Conservation (phyloP, 305 asterid genomes). For the Rubia balearica region DNA sequence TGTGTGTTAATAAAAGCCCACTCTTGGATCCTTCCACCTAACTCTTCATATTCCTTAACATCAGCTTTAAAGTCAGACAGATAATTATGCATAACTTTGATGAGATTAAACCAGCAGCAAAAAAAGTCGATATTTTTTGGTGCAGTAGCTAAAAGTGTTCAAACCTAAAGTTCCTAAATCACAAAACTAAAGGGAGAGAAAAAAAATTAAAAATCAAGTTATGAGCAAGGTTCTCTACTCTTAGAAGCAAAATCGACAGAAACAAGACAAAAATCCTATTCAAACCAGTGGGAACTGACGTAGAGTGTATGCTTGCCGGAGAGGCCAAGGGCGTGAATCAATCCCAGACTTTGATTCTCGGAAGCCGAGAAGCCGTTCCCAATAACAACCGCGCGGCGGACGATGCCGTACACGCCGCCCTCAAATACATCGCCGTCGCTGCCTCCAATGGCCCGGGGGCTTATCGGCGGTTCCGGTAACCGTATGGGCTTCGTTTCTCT, state of each 20-base stretch:
- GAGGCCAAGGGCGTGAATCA: slow-evolving; percentile 87
- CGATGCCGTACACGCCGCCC: slow-evolving; percentile 63
- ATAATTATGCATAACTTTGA: background rate
- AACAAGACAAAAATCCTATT: background rate
- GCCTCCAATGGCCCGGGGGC: slow-evolving; percentile 61
- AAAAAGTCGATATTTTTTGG: background rate
- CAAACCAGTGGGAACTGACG: slow-evolving; percentile 30
- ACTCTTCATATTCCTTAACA: background rate
- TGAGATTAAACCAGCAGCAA: background rate
- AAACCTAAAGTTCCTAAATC: background rate
- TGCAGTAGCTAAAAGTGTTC: background rate
- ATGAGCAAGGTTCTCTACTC: background rate
- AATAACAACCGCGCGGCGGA: slow-evolving; percentile 76
- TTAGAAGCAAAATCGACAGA: background rate
- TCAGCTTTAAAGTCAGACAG: background rate
- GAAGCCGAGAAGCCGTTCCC: slow-evolving; percentile 88
- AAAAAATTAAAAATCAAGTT: background rate
- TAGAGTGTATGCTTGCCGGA: slow-evolving; percentile 62
- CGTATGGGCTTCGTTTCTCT: slow-evolving; percentile 72
- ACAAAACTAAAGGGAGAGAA: background rate
- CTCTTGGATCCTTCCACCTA: background rate
- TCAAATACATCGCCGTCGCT: slow-evolving; percentile 76
- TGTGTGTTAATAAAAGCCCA: background rate
- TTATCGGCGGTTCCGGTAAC: slow-evolving; percentile 89
- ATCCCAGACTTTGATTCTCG: slow-evolving; percentile 87